A percentile compares a stretch with the other conserved stretches of the same genome.
Conservation (phyloP, 495 filamentous ascomycete genomes). For the Penicillium longicatenatum region DNA sequence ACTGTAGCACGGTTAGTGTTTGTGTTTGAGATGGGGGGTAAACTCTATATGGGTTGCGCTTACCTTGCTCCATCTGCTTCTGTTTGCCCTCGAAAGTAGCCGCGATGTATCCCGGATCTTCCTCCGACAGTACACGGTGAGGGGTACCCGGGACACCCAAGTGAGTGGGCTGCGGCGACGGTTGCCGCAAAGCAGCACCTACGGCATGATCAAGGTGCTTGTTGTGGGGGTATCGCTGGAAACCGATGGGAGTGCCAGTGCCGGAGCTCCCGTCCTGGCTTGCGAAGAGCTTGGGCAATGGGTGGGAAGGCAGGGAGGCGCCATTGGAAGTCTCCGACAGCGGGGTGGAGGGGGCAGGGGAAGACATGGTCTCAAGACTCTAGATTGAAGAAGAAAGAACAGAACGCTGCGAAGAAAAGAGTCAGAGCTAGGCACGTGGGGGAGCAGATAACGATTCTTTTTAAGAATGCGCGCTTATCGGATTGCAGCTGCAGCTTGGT, state of each 20-base stretch:
- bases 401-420: conserved; percentile 16
- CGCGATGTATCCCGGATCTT: conserved; percentile 93
- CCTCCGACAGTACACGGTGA: conserved; percentile 73
- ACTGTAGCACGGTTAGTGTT: conserved; percentile 40
- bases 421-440: conserved; percentile 15
- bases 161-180: conserved; percentile 91
- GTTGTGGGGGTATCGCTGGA: conserved; percentile 56
- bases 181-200: conserved; percentile 60
- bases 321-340: conserved; percentile 38
- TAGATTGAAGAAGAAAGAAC: conserved; percentile 20
- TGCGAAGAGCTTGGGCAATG: conserved; percentile 38
- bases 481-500: conserved; percentile 3
- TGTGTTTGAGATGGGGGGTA: conserved; percentile 8
- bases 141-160: conserved; percentile 71
- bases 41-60: conserved; percentile 30
- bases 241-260: conserved; percentile 48
- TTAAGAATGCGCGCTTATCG: conserved; percentile 17
- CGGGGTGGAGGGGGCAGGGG: conserved; percentile 36
- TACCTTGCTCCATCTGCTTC: conserved; percentile 89
- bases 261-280: conserved; percentile 44
- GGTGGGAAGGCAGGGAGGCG: conserved; percentile 34
- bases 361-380: conserved; percentile 35
- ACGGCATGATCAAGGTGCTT: conserved; percentile 65
- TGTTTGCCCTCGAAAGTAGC: conserved; percentile 94
- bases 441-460: conserved; percentile 12